Evolutionary conservation across 108 stramenopile genomes (phyloP).

Genomic region (Heterococcus sp.): DNA sequence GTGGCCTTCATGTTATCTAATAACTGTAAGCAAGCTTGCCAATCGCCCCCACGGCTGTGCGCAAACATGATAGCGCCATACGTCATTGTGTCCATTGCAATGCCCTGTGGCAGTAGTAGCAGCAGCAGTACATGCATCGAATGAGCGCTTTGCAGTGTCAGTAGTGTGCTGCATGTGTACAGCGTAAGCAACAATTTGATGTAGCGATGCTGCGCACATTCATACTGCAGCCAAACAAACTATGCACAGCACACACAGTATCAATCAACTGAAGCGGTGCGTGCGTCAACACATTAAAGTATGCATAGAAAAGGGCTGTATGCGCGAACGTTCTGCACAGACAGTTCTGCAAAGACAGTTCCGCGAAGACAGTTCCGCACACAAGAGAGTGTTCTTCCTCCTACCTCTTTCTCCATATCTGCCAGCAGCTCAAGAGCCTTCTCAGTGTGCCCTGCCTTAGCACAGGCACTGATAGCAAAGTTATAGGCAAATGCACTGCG

Average conservation of each 20-base stretch:
- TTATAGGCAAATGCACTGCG: slow-evolving; percentile 32
- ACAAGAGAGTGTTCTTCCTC: too few relatives aligned
- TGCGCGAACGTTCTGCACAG: too few relatives aligned
- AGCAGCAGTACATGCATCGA: background rate
- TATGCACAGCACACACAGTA: background rate
- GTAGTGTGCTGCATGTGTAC: too few relatives aligned
- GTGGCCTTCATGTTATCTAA: slow-evolving; percentile 7
- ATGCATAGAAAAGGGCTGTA: too few relatives aligned
- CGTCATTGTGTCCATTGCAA: slow-evolving; percentile 33
- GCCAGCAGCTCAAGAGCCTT: slow-evolving; percentile 23
- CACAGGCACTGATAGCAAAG: slow-evolving; percentile 36
- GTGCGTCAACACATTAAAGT: too few relatives aligned
- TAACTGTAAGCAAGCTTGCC: slow-evolving; percentile 5
- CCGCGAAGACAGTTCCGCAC: too few relatives aligned
- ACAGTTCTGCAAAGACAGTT: too few relatives aligned
- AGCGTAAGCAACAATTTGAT: too few relatives aligned
- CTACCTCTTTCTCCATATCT: slow-evolving; percentile 12
- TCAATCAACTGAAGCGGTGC: too few relatives aligned
- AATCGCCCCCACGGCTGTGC: slow-evolving; percentile 16
- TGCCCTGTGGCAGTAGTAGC: background rate
- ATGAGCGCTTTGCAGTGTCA: too few relatives aligned
- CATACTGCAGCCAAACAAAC: background rate
- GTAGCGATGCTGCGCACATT: background rate
- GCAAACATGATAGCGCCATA: slow-evolving; percentile 30
- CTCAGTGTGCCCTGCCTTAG: slow-evolving; percentile 8